Evolutionary conservation across 352 stramenopile genomes (phyloP).

Genomic region (Pythium sp.): DNA sequence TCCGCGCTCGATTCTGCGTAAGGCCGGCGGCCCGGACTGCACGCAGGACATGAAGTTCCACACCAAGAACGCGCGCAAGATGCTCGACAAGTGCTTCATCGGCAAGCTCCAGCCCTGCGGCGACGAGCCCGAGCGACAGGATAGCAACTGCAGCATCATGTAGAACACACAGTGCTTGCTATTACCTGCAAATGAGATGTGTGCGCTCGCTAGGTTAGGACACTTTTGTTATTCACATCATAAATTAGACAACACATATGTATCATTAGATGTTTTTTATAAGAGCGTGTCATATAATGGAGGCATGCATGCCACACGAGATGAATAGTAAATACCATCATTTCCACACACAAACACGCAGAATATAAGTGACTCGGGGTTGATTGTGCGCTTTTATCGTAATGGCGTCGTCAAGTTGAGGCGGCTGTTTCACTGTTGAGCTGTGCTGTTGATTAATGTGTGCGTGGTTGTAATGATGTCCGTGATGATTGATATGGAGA

Average conservation of each 20-base stretch:
- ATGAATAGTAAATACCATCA: too few relatives aligned
- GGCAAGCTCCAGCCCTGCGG: slow-evolving; percentile 69
- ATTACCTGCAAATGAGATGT: not conserved
- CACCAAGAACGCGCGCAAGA: slow-evolving; percentile 67
- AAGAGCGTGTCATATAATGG: too few relatives aligned
- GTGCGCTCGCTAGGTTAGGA: not conserved
- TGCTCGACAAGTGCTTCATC: slow-evolving; percentile 82
- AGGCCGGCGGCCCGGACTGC: slow-evolving; percentile 73
- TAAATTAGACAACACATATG: not conserved
- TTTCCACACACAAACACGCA: not conserved
- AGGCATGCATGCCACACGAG: too few relatives aligned
- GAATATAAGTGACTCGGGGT: not conserved
- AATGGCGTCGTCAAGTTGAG: not conserved
- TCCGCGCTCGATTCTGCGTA: slow-evolving; percentile 73
- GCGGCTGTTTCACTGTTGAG: not conserved
- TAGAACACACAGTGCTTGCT: slow-evolving; percentile 19
- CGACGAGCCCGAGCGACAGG: slow-evolving; percentile 29
- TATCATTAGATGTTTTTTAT: not conserved
- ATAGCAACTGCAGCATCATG: slow-evolving; percentile 72
- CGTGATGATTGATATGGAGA: not conserved
- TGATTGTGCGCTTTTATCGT: not conserved
- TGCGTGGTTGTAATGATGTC: not conserved
- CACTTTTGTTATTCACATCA: not conserved
- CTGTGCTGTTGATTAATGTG: not conserved
- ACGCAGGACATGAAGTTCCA: slow-evolving; percentile 82